Evolutionary conservation across 768 basidiomycete genomes (phyloP).

Genomic region (Pulveroboletus ravenelii): DNA sequence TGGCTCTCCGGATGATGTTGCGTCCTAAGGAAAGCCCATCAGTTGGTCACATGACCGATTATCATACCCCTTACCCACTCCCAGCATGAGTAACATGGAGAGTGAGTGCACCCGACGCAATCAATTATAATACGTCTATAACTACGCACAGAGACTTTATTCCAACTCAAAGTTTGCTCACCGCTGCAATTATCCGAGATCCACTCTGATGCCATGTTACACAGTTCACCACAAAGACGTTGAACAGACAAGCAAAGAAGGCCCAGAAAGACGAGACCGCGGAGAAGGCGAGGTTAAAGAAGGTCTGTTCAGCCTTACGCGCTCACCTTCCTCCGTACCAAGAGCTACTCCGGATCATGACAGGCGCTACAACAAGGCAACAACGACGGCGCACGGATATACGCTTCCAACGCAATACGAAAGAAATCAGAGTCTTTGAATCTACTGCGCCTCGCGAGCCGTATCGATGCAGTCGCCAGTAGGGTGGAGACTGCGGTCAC

Average conservation of each 20-base stretch:
- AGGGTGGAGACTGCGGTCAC: slow-evolving; percentile 98
- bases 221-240: slow-evolving; percentile 96
- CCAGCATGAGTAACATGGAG: slow-evolving; percentile 76
- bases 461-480: slow-evolving; percentile 95
- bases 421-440: slow-evolving; percentile 97
- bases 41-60: slow-evolving; percentile 10
- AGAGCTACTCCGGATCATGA: not conserved
- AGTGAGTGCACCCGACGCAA: slow-evolving; percentile 49
- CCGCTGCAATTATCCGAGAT: slow-evolving; percentile 7
- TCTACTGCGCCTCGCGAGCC: slow-evolving; percentile 80
- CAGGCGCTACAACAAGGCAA: slow-evolving; percentile 97
- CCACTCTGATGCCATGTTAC: slow-evolving; percentile 8
- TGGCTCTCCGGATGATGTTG: too few species aligned
- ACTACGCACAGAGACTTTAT: slow-evolving; percentile 75
- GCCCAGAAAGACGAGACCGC: slow-evolving; percentile 90
- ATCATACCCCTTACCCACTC: not conserved
- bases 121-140: not conserved
- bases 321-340: not conserved
- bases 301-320: slow-evolving; percentile 46
- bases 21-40: too few species aligned
- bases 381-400: slow-evolving; percentile 94
- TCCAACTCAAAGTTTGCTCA: slow-evolving; percentile 84
- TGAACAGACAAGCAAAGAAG: slow-evolving; percentile 93
- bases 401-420: slow-evolving; percentile 95
- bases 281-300: slow-evolving; percentile 90